A percentile compares a stretch with the other conserved stretches of the same genome.
These are phyloP conservation scores for Xanthoconium purpureum DNA, from an alignment of 768 basidiomycete genomes.

Conservation along the genomic window DNA sequence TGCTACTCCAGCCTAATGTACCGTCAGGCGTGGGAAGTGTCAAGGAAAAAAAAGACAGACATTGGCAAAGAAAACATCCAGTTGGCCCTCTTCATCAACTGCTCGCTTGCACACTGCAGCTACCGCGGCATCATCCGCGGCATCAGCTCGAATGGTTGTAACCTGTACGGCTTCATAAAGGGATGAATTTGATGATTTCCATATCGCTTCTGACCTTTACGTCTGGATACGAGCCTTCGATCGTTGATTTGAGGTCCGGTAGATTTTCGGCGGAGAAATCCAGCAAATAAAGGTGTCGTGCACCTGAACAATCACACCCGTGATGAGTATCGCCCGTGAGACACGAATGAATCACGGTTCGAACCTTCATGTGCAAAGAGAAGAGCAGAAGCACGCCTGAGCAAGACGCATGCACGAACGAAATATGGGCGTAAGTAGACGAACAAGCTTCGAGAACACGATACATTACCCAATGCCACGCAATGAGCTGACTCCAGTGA, in stretches of 20 bases:
- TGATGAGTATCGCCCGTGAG: conserved; percentile 2
- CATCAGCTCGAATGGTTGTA: conserved; percentile 77
- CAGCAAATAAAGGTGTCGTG: conserved; percentile 71
- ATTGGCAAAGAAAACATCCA: conserved; percentile 96
- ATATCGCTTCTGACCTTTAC: conserved; percentile 56
- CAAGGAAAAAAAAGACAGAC: conserved; percentile 39
- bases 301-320: conserved; percentile 45
- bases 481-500: conserved; percentile 84
- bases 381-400: conserved; percentile 67
- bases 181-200: neutral
- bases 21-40: conserved; percentile 2
- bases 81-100: conserved; percentile 73
- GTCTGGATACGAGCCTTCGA: conserved; percentile 65
- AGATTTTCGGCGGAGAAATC: conserved; percentile 69
- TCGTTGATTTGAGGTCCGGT: conserved; percentile 64
- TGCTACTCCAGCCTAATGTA: conserved; percentile 62
- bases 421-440: conserved; percentile 12
- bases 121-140: conserved; percentile 73
- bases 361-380: conserved; percentile 79
- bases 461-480: conserved; percentile 79
- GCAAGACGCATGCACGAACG: neutral
- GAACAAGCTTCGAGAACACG: conserved; percentile 4
- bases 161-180: conserved; percentile 48
- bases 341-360: conserved; percentile 5
- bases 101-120: conserved; percentile 67